Conservation (phyloP, 306 rosid species). For the Purshia tridentata region DNA sequence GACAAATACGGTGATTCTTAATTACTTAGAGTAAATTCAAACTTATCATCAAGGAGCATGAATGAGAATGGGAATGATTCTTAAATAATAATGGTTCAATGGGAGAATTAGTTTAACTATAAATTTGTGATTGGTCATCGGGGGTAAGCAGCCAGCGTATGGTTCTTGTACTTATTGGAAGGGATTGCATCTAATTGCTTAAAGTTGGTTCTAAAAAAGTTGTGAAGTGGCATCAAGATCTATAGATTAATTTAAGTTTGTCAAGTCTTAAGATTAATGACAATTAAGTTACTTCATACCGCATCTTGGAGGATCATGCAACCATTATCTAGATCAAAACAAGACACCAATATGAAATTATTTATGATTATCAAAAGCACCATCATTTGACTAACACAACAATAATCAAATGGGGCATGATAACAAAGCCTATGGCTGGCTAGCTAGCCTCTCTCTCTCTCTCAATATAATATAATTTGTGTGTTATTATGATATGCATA, state of each 20-base stretch:
- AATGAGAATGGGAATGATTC: too few relatives aligned
- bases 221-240: not conserved
- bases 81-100: too few relatives aligned
- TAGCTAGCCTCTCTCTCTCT: conserved; percentile 11
- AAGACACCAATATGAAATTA: conserved; percentile 29
- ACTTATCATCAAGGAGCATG: too few relatives aligned
- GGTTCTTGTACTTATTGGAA: too few relatives aligned
- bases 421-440: conserved; percentile 7
- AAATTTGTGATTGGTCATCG: not conserved
- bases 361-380: conserved; percentile 41
- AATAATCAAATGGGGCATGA: conserved; percentile 30
- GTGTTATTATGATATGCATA: not conserved
- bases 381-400: conserved; percentile 39
- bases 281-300: conserved; percentile 28
- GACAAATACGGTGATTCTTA: too few relatives aligned
- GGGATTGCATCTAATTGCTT: too few relatives aligned
- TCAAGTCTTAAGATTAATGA: not conserved
- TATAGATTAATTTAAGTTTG: not conserved
- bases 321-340: conserved; percentile 32
- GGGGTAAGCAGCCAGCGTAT: not conserved
- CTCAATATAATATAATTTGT: conserved; percentile 24
- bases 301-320: conserved; percentile 42
- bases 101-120: too few relatives aligned
- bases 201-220: not conserved
- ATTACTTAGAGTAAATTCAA: too few relatives aligned